A percentile compares a stretch with the other conserved stretches of the same genome.
Evolutionary conservation across 106 monocot genomes (phyloP).

Genomic region (Alisma plantagoaquatica): DNA sequence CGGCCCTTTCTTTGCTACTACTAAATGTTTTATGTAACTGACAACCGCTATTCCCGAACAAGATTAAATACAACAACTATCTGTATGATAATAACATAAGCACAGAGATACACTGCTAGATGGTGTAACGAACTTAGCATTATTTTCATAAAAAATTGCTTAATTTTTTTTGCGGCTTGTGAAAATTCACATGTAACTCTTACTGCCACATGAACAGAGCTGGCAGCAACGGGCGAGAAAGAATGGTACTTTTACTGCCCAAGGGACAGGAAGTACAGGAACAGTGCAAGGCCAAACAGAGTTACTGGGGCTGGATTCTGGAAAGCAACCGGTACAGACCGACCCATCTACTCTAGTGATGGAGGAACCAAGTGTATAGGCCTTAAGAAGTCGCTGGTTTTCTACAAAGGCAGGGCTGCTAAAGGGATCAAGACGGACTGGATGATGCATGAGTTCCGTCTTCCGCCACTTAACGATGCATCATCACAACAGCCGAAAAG

Average conservation of each 20-base stretch:
- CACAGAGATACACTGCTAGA: too few species aligned
- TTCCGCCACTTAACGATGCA: conserved; percentile 49
- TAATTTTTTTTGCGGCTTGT: too few species aligned
- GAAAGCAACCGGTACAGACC: conserved; percentile 97
- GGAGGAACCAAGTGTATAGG: conserved; percentile 87
- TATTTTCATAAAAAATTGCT: too few species aligned
- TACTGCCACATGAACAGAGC: conserved; percentile 48
- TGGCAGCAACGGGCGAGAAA: conserved; percentile 85
- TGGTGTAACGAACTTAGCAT: too few species aligned
- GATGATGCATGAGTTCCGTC: conserved; percentile 99
- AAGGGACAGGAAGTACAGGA: conserved; percentile 87
- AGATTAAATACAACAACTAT: too few species aligned
- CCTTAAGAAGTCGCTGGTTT: conserved; percentile 97
- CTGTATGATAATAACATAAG: too few species aligned
- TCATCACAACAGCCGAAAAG: conserved; percentile 24
- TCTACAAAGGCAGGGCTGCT: conserved; percentile 98
- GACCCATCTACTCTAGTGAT: conserved; percentile 93
- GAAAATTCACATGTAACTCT: too few species aligned
- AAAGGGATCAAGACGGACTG: conserved; percentile 92
- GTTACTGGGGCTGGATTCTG: conserved; percentile 94
- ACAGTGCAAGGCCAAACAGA: conserved; percentile 87
- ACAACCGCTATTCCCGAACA: too few species aligned
- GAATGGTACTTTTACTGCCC: conserved; percentile 99
- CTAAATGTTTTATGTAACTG: too few species aligned
- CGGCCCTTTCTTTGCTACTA: too few species aligned